Conservation (phyloP, 1,284 basidiomycete genomes). For the Caloboletus firmus region DNA sequence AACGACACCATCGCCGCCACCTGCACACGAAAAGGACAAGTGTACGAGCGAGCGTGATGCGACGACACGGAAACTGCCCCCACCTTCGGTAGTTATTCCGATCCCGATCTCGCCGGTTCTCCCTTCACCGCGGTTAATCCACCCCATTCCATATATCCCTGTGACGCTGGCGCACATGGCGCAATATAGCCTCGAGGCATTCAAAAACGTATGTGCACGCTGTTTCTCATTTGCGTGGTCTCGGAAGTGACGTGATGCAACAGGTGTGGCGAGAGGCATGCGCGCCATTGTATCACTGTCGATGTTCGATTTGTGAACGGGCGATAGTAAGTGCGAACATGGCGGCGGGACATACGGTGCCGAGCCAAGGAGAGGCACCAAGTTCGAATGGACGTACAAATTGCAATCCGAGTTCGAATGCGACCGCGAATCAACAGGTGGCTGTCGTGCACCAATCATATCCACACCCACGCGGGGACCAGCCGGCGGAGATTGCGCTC, state of each 20-base stretch:
- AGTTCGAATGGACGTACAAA: constrained; percentile 8
- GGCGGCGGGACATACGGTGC: constrained; percentile 31
- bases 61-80: constrained; percentile 9
- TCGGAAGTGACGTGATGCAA: not conserved
- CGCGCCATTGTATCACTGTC: constrained; percentile 66
- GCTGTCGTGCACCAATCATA: constrained; percentile 4
- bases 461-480: constrained; percentile 5
- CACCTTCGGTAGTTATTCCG: constrained; percentile 35
- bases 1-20: constrained; percentile 73
- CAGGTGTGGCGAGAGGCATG: constrained; percentile 75
- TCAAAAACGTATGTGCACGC: constrained; percentile 50
- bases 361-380: constrained; percentile 27
- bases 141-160: constrained; percentile 68
- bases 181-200: constrained; percentile 55
- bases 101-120: constrained; percentile 58
- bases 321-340: constrained; percentile 46
- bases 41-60: constrained; percentile 7
- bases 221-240: constrained; percentile 1
- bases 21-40: constrained; percentile 37
- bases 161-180: constrained; percentile 59
- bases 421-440: constrained; percentile 6
- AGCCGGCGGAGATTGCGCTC: constrained; percentile 25
- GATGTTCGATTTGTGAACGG: constrained; percentile 68
- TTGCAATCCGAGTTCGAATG: not conserved
- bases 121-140: constrained; percentile 55